Conservation (phyloP, 2,329 filamentous ascomycete genomes). For the Ophiostoma ips region DNA sequence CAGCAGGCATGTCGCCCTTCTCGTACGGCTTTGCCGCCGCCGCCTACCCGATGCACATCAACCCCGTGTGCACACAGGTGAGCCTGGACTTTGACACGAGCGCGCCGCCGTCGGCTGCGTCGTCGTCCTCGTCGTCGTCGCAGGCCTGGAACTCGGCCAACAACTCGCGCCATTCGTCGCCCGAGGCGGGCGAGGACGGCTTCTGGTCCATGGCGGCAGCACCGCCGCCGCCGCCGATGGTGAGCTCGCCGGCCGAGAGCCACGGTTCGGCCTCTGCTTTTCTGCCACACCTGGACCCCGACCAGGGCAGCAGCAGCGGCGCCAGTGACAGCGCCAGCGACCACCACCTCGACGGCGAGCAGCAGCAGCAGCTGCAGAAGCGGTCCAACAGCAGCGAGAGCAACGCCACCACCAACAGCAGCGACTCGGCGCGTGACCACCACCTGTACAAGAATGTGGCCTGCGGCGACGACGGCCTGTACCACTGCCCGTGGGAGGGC, state of each 20-base stretch:
- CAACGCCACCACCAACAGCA: too few relatives aligned
- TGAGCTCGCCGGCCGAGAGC: conserved; percentile 30
- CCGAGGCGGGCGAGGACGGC: conserved; percentile 36
- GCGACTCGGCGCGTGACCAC: conserved; percentile 41
- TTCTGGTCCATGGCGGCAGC: conserved; percentile 31
- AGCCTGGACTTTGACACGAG: conserved; percentile 35
- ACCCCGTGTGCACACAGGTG: conserved; percentile 36
- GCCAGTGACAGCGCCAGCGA: not conserved
- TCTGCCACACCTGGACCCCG: not conserved
- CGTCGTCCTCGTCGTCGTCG: conserved; percentile 33
- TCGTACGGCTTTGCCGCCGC: not conserved
- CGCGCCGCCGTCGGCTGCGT: conserved; percentile 25
- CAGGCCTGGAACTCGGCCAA: conserved; percentile 40
- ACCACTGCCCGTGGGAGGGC: conserved; percentile 82
- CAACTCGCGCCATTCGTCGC: conserved; percentile 30
- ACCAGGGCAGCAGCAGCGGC: not conserved
- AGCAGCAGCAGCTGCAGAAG: conserved; percentile 18
- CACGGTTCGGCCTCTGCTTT: conserved; percentile 27
- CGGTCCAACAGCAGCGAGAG: conserved; percentile 33
- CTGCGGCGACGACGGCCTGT: conserved; percentile 61
- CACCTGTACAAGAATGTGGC: conserved; percentile 55
- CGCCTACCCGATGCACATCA: conserved; percentile 27
- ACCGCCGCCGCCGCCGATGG: too few relatives aligned
- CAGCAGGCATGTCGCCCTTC: conserved; percentile 17
- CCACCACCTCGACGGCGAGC: not conserved